Evolutionary conservation across 2,329 filamentous ascomycete species (phyloP), one percentile per base, ranked within the genome.

Genomic region (Aspergillus awamori): DNA sequence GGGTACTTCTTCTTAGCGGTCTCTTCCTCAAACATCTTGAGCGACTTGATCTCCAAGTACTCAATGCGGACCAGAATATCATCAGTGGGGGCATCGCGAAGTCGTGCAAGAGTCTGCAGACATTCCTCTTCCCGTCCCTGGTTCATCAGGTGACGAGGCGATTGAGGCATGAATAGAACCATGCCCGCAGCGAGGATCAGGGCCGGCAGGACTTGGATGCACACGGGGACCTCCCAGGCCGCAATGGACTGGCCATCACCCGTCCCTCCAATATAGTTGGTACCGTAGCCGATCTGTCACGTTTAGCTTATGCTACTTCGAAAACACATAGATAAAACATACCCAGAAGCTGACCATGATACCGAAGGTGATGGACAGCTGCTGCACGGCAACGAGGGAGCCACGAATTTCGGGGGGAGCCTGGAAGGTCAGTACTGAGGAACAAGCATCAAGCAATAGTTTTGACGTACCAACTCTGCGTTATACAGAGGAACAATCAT

Each of bases 1-100:
- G 90, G 90, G 71, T 90, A 92, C 47, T 87, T 81, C 68, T 89
- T 86, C 0, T 84, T 84, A 2, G 88, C 80, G 0, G 85, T 86
- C 33, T 86, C 84, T 72, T 90, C 89, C 77, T 93, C 90, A 65
- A 93, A 94, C 10, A 89, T 73, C 0, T 86, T 87, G 72, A 92
- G 86, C 0, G 90, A 89, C 73, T 91, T 90, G 76, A 93, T 92
- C 72, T 93, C 90, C 13, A 92, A 83, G 71, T 88, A 92, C 69
- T 93, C 90, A 1, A 93, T 82, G 64, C 89, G 85, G 48, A 93
- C 86, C 0, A 91, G 83, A 59, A 91, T 84, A 70, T 92, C 84
- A 66, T 91, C 86, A 10, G 79, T 71, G 0, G 85, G 74, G 0
- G 91, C 81, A 8, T 80, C 82, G n/a, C 91, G 87, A 2, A 93